Evolutionary conservation across 345 rosid species (phyloP), one percentile per base, ranked within the genome.

Genomic region (Erysimum cheiranthoides): DNA sequence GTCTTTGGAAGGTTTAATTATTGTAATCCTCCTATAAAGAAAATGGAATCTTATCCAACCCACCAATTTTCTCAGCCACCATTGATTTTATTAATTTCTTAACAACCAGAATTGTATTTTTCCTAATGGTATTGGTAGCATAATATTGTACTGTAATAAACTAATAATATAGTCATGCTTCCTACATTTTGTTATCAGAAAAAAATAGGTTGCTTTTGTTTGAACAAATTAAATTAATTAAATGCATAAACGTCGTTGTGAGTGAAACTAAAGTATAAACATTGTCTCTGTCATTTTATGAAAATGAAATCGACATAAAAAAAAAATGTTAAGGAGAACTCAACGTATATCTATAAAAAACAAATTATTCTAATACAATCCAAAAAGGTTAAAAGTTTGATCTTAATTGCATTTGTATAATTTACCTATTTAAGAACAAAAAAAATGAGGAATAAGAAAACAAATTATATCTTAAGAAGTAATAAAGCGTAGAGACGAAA

Each of bases 61-160:
- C 40, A 61, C 50, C 40, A 7, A 54, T 21, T 43, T 17, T 53
- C 4, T 32, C 71, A 32, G 56, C 79, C 40, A 68, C 74, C 70
- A 51, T 61, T 10, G 74, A 14, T 68, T 75, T 68, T 53, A 68
- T 21, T 14, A 69, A 68, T 43, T 61, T 68, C 56, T 42, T 61
- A 75, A 68, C 70, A 4, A 68, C 74, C 57, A 31, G 3, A 61
- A 39, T 18, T 68, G 74, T 68, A 59, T 68, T 61, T 68, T 50
- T 40, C 39, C 38, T 13, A 13, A 42, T 51, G 69, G 28, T 59
- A 21, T 16, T 50, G 54, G 30, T 50, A 50, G 12, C 54, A 9
- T 50, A 50, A 18, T 50, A 47, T 47, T 51, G 11, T 25, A 27
- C 32, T 51, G n/a, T 9, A 21, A 18, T 46, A 47, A 16, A 21